A percentile compares a stretch with the other conserved stretches of the same genome.
phyloP scores from a whole-genome alignment of 768 basidiomycete genomes.

The Xerocomus potaroensis region DNA sequence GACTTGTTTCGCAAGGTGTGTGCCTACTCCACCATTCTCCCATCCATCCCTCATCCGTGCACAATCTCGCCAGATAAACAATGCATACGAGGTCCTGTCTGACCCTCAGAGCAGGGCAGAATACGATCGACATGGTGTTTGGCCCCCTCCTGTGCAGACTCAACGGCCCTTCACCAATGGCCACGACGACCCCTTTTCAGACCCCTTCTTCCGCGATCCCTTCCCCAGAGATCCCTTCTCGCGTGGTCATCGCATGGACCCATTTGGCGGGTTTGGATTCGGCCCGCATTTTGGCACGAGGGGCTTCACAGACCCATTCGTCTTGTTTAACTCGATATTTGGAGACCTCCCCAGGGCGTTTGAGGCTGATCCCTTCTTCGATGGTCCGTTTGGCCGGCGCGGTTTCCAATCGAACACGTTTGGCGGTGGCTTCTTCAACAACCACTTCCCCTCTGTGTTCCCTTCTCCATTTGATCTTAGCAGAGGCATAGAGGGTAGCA shows the following conservation, averaged over 20 bases:
- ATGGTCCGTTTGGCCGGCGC: conserved; percentile 16
- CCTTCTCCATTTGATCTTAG: conserved; percentile 13
- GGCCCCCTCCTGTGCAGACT: conserved; percentile 56
- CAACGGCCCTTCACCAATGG: conserved; percentile 13
- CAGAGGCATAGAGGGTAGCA: conserved; percentile 12
- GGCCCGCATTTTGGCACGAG: conserved; percentile 11
- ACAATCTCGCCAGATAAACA: conserved; percentile 49
- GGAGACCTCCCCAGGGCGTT: conserved; percentile 41
- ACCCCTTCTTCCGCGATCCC: conserved; percentile 17
- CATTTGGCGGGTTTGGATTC: conserved; percentile 25
- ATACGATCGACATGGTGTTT: conserved; percentile 69
- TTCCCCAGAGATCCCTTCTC: conserved; percentile 12
- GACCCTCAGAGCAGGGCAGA: conserved; percentile 57
- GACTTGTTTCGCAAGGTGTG: conserved; percentile 49
- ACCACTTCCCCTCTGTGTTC: conserved; percentile 4
- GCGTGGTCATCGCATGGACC: conserved; percentile 25
- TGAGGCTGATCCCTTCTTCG: conserved; percentile 34
- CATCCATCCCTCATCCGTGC: not conserved
- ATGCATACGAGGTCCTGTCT: conserved; percentile 72
- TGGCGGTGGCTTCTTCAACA: conserved; percentile 11
- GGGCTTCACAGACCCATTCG: conserved; percentile 70
- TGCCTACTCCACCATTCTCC: not conserved
- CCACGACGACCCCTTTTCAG: conserved; percentile 15
- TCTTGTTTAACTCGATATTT: conserved; percentile 70
- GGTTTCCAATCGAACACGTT: conserved; percentile 12